Evolutionary conservation across 1,284 basidiomycete species (phyloP).

Genomic region (Trametes pubescens): DNA sequence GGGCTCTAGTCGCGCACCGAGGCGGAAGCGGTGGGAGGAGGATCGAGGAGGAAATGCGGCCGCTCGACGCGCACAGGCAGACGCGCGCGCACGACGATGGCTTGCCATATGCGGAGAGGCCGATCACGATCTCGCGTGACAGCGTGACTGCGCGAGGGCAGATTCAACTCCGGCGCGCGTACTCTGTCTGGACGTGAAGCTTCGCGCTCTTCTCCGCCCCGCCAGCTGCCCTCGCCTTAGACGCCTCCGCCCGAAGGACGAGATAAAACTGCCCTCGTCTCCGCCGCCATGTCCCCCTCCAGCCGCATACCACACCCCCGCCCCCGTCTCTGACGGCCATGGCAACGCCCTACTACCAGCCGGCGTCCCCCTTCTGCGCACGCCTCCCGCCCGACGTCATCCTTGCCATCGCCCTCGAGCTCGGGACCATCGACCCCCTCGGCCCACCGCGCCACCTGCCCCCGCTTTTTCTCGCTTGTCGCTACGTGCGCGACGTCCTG

Average conservation of each 20-base stretch:
- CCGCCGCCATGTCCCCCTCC: slow-evolving; percentile 24
- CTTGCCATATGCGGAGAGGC: slow-evolving; percentile 1
- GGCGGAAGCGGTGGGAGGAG: slow-evolving; percentile 2
- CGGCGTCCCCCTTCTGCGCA: slow-evolving; percentile 38
- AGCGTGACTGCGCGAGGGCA: not conserved
- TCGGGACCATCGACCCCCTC: slow-evolving; percentile 51
- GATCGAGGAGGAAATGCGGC: not conserved
- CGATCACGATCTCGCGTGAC: slow-evolving; percentile 13
- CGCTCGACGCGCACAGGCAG: not conserved
- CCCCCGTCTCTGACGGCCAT: slow-evolving; percentile 14
- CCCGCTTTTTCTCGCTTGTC: slow-evolving; percentile 60
- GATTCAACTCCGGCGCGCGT: slow-evolving; percentile 1
- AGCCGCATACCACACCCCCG: slow-evolving; percentile 25
- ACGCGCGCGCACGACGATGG: not conserved
- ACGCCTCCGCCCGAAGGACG: slow-evolving; percentile 9
- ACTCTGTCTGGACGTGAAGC: not conserved
- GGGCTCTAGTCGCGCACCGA: slow-evolving; percentile 1
- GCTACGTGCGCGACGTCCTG: slow-evolving; percentile 47
- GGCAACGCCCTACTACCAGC: slow-evolving; percentile 30
- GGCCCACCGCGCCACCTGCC: slow-evolving; percentile 53
- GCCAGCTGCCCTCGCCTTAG: slow-evolving; percentile 12
- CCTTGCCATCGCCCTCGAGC: slow-evolving; percentile 60
- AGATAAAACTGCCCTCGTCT: slow-evolving; percentile 23
- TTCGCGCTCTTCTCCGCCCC: slow-evolving; percentile 29
- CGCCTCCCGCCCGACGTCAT: slow-evolving; percentile 71